Evolutionary conservation across 169 alveolate genomes (phyloP), one percentile per base, ranked within the genome.

Genomic region (Babesia ovata): DNA sequence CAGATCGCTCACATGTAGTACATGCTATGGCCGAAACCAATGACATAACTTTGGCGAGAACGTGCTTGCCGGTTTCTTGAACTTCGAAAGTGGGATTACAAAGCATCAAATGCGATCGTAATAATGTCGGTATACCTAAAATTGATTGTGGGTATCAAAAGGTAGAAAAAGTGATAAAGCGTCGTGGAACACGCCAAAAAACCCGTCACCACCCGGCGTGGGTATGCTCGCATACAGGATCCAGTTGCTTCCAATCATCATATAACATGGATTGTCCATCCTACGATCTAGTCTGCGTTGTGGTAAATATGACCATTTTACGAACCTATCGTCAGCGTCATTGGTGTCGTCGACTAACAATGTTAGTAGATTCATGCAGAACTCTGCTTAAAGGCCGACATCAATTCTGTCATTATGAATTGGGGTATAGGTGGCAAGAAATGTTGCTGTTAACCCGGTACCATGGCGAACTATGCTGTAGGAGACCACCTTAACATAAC

Each of bases 101-200:
- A 65, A 24, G 44, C 79, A 76, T 42, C 45, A 29, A 76, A 28
- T 39, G 73, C 46, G 21, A 36, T 4, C 0, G 45, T 22, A 10
- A 67, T n/a, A 9, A 42, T 22, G 33, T 58, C 33, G 10, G 16
- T 19, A 48, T 50, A 44, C 17, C 33, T 28, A 11, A 75, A 16
- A n/a, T 65, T 71, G 3, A 56, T 24, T 14, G 59, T 28, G 3
- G 50, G 10, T 29, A 65, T 24, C 52, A 63, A 33, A 24, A 76
- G 63, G 36, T 65, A 60, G 58, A 65, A 60, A 17, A 53, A 29
- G 45, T 65, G 86, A 11, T 36, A 29, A 70, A 76, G 65, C 45
- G 79, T 76, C 11, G 81, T 70, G 33, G 86, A 3, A 29, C 79
- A 76, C n/a, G 77, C 72, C 78, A 50, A 63, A 13, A 79, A 79